Percentiles rank a stretch among this genome's conserved stretches.
These are phyloP conservation scores for Stephanodiscus minutulus DNA, from an alignment of 108 stramenopile genomes.

Conservation along the genomic window DNA sequence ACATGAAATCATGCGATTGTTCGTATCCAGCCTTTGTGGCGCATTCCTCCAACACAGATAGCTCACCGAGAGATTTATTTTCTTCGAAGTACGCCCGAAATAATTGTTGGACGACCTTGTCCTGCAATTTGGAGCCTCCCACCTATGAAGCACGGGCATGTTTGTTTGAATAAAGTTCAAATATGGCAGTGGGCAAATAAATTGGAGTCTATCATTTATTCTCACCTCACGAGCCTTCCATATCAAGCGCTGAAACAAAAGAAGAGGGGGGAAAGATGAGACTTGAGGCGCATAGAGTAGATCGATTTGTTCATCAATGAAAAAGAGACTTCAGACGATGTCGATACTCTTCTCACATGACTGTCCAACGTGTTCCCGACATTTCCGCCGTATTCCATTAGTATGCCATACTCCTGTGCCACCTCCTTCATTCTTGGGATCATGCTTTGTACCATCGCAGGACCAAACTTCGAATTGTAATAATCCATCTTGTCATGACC, in stretches of 20 bases:
- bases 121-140: constrained; percentile 45
- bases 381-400: constrained; percentile 41
- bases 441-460: constrained; percentile 28
- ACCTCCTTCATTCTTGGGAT: constrained; percentile 49
- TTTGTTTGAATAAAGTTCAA: not conserved
- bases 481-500: constrained; percentile 45
- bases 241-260: constrained; percentile 29
- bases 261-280: not conserved
- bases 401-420: constrained; percentile 39
- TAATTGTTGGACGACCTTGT: constrained; percentile 41
- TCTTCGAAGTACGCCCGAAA: constrained; percentile 52
- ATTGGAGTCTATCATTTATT: not conserved
- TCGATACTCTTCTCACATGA: constrained; percentile 6
- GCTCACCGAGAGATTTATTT: constrained; percentile 42
- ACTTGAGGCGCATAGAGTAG: not conserved
- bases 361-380: constrained; percentile 51
- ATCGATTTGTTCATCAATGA: not conserved
- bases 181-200: not conserved
- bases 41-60: constrained; percentile 35
- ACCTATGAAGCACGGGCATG: constrained; percentile 1
- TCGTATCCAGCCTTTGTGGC: constrained; percentile 30
- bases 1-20: constrained; percentile 16
- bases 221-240: constrained; percentile 45
- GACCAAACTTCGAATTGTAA: constrained; percentile 41
- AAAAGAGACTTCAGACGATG: not conserved